Evolutionary conservation across 2,329 filamentous ascomycete genomes (phyloP), one percentile per base, ranked within the genome.

Genomic region (Colletotrichum spaethianum): DNA sequence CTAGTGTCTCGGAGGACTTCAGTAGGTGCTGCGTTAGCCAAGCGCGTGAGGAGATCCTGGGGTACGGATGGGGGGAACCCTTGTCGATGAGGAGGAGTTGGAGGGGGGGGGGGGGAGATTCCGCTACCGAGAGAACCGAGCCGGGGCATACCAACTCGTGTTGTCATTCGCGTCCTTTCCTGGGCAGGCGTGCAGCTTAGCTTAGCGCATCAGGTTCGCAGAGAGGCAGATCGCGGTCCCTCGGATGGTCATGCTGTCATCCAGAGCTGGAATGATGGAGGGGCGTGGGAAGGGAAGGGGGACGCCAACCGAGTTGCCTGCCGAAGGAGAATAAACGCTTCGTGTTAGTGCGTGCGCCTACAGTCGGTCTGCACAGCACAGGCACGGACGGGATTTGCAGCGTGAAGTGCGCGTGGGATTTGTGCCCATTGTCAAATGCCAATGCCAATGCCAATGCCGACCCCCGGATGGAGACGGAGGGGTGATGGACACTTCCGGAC

Each of bases 51-150:
- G 50, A 62, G 56, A 71, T 62, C 40, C 63, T 70, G 68, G 68
- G 68, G 68, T 71, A 63, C 52, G 52, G 52, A 56, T 44, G 40
- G 62, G 38, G 50, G 56, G 40, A n/a, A 28, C 57, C 63, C 63
- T 63, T 50, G 63, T 62, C 46, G 31, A 14, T 14, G 64, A 60
- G 28, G 57, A 23, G 33, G 18, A 5, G 38, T n/a, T 12, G 20
- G 18, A 26, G 8, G 26, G 31, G 42, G 20, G 57, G 23, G n/a
- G 4, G 40, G 11, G 52, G 40, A 33, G 42, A 44, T 65, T 60
- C 67, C 44, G 67, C 67, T 55, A 53, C 68, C 68, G 68, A 70
- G 36, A 40, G 33, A 31, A 62, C 68, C 63, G 68, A 67, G 48
- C 56, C 62, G 63, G 56, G 16, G 6, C 11, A 18, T 38, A 38